phyloP scores from a whole-genome alignment of 2,329 filamentous ascomycete genomes.

The Herpotrichia juniperi region DNA sequence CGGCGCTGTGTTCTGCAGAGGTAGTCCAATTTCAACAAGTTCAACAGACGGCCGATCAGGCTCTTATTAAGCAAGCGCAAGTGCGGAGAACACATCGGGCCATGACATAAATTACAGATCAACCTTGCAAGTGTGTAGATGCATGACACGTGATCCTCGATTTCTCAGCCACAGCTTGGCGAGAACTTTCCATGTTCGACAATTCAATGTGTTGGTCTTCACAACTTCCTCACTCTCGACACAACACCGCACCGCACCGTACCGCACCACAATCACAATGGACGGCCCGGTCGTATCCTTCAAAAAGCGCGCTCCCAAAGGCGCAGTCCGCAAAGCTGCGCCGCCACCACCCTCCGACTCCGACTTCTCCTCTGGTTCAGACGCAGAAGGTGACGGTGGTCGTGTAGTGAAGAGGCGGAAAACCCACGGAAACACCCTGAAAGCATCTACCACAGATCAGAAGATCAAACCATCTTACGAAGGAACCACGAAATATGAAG shows the following conservation, averaged over 20 bases:
- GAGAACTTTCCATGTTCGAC: constrained; percentile 24
- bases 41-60: no score
- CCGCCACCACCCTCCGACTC: constrained; percentile 70
- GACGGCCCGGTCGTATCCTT: constrained; percentile 70
- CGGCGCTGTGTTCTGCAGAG: no score
- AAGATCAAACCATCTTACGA: constrained; percentile 48
- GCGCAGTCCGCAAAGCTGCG: constrained; percentile 80
- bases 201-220: neutral
- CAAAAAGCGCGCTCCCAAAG: constrained; percentile 83
- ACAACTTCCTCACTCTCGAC: constrained; percentile 8
- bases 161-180: constrained; percentile 33
- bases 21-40: no score
- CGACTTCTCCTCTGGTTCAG: constrained; percentile 70
- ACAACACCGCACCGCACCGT: constrained; percentile 5
- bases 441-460: constrained; percentile 65
- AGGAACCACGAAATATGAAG: constrained; percentile 61
- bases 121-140: neutral
- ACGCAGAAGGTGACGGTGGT: constrained; percentile 71
- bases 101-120: neutral
- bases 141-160: neutral
- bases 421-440: constrained; percentile 69
- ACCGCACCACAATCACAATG: constrained; percentile 35
- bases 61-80: no score
- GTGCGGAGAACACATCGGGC: no score
- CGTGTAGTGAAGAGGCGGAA: constrained; percentile 79